These are phyloP conservation scores for Plasmodium knowlesi DNA, from an alignment of 169 alveolate genomes.

Conservation along the genomic window DNA sequence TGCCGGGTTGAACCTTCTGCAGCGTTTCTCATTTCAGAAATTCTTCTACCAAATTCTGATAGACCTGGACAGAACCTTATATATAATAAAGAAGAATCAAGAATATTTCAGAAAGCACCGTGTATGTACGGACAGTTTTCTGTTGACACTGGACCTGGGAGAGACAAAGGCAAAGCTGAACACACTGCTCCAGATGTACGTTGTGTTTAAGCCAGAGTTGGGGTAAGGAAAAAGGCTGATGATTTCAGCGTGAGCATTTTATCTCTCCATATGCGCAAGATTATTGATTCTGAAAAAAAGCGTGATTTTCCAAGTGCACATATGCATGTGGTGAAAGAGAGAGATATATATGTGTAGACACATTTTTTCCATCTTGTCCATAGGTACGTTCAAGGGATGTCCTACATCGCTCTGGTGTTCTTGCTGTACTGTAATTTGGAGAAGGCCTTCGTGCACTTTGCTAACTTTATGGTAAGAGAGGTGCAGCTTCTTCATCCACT, in stretches of 20 bases:
- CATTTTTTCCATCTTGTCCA: no score
- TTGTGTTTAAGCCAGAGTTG: conserved; percentile 62
- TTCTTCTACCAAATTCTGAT: conserved; percentile 71
- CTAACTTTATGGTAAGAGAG: conserved; percentile 64
- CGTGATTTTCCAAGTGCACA: not conserved
- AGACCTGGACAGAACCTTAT: conserved; percentile 64
- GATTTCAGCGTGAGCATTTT: not conserved
- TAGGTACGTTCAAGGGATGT: conserved; percentile 72
- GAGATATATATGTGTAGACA: not conserved
- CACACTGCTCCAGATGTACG: conserved; percentile 64
- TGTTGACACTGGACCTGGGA: conserved; percentile 16
- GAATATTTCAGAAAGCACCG: conserved; percentile 29
- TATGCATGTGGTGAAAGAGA: no score
- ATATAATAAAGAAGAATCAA: conserved; percentile 64
- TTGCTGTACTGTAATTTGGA: conserved; percentile 47
- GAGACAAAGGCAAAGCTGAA: conserved; percentile 58
- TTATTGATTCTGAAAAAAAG: not conserved
- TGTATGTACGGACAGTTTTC: conserved; percentile 5
- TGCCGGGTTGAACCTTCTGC: conserved; percentile 10
- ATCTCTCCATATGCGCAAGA: not conserved
- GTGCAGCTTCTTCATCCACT: not conserved
- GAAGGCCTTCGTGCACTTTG: conserved; percentile 71
- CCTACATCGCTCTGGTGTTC: conserved; percentile 68
- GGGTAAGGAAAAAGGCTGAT: conserved; percentile 14
- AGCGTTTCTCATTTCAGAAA: conserved; percentile 39